A percentile compares a stretch with the other conserved stretches of the same genome.
phyloP scores from a whole-genome alignment of 2,329 filamentous ascomycete genomes.

The Ascochyta viciae-villosae region DNA sequence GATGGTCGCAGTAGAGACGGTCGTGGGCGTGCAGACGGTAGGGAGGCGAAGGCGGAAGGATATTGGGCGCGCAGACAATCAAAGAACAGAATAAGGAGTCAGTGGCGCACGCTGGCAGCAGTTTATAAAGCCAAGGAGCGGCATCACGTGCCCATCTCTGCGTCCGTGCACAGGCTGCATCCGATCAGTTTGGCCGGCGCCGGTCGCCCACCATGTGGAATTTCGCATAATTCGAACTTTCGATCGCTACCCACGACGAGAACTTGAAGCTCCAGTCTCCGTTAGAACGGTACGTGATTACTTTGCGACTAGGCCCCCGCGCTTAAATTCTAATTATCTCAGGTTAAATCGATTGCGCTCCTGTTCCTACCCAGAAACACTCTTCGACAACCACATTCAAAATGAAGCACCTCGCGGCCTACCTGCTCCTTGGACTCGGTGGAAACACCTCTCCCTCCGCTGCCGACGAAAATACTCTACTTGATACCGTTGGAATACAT shows the following conservation, averaged over 20 bases:
- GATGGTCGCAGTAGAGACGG: conserved; percentile 14
- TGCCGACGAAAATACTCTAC: conserved; percentile 79
- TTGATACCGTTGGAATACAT: too few species aligned
- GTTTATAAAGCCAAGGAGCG: conserved; percentile 30
- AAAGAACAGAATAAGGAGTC: conserved; percentile 25
- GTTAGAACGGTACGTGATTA: conserved; percentile 76
- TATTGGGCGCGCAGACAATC: conserved; percentile 26
- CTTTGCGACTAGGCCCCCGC: conserved; percentile 15
- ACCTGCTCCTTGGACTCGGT: conserved; percentile 93
- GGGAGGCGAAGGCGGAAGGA: conserved; percentile 24
- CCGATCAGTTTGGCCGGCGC: conserved; percentile 16
- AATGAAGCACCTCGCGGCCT: conserved; percentile 99
- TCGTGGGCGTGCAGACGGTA: conserved; percentile 24
- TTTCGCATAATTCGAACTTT: conserved; percentile 36
- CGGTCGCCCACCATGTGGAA: conserved; percentile 13
- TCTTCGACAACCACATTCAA: conserved; percentile 66
- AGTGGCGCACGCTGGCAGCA: conserved; percentile 31
- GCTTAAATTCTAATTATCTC: conserved; percentile 22
- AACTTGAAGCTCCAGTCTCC: conserved; percentile 99
- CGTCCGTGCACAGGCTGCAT: conserved; percentile 1
- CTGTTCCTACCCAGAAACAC: conserved; percentile 64
- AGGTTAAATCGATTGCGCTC: conserved; percentile 92
- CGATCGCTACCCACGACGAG: conserved; percentile 53
- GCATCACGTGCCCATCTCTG: conserved; percentile 20
- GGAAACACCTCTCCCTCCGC: conserved; percentile 91